phyloP scores from a whole-genome alignment of 2,329 filamentous ascomycete genomes.

The Davidsoniella neocaledoniae region DNA sequence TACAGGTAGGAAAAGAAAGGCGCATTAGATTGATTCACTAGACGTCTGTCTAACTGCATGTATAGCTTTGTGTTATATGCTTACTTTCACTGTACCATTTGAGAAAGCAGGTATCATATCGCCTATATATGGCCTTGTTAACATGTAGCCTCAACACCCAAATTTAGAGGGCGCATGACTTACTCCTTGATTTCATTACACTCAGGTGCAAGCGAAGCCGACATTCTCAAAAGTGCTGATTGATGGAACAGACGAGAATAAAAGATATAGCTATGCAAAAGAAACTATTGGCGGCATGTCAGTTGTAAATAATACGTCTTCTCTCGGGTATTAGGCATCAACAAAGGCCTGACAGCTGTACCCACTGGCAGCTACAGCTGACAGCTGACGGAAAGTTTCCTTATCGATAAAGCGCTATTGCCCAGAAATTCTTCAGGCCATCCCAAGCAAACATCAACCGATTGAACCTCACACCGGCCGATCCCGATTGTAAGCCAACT shows the following conservation, averaged over 20 bases:
- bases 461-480: not conserved
- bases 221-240: constrained; percentile 41
- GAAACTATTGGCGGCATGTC: not conserved
- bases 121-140: constrained; percentile 32
- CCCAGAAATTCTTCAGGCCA: constrained; percentile 10
- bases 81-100: constrained; percentile 99
- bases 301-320: not conserved
- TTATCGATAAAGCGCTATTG: constrained; percentile 12
- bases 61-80: constrained; percentile 18
- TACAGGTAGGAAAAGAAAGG: constrained; percentile 20
- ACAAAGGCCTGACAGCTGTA: not conserved
- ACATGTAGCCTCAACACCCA: not conserved
- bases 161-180: constrained; percentile 17
- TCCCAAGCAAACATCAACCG: not conserved
- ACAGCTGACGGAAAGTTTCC: not conserved
- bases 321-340: not conserved
- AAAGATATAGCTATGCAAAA: not conserved
- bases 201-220: constrained; percentile 81
- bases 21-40: too few relatives aligned
- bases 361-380: not conserved
- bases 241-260: not conserved
- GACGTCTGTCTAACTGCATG: not conserved
- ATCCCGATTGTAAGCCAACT: not conserved
- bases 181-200: constrained; percentile 96
- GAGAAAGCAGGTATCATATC: constrained; percentile 91